Conservation (phyloP, 148 eudicot genomes). For the Fallopia convolvulus region DNA sequence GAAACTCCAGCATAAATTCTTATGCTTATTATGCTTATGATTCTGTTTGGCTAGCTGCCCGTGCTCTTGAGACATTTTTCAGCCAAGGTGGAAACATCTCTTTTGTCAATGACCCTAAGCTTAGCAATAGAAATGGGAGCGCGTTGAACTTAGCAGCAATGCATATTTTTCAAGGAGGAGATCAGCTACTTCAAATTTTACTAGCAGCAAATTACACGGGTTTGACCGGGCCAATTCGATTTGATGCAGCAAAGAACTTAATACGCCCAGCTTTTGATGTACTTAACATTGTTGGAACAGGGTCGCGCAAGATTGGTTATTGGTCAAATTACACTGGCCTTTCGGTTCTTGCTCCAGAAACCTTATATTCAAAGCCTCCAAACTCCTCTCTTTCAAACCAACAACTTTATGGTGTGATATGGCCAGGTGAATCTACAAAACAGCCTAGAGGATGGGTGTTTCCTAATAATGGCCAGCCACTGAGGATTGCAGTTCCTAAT, state of each 20-base stretch:
- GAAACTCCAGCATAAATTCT: slow-evolving; percentile 12
- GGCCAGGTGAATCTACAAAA: slow-evolving; percentile 29
- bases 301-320: slow-evolving; percentile 25
- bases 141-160: slow-evolving; percentile 16
- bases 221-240: slow-evolving; percentile 24
- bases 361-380: slow-evolving; percentile 4
- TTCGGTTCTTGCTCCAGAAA: slow-evolving; percentile 26
- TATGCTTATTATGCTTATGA: slow-evolving; percentile 35
- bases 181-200: slow-evolving; percentile 19
- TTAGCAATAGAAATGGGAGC: neutral
- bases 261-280: slow-evolving; percentile 20
- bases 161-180: slow-evolving; percentile 23
- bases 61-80: slow-evolving; percentile 23
- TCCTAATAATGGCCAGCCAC: slow-evolving; percentile 23
- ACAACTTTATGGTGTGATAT: slow-evolving; percentile 19
- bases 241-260: slow-evolving; percentile 22
- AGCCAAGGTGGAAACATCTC: slow-evolving; percentile 21
- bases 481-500: slow-evolving; percentile 31
- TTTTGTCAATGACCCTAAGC: slow-evolving; percentile 4
- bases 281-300: slow-evolving; percentile 20
- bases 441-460: slow-evolving; percentile 40
- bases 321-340: slow-evolving; percentile 41
- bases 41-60: slow-evolving; percentile 33
- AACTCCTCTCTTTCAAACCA: slow-evolving; percentile 11
- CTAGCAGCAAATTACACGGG: slow-evolving; percentile 23